Conservation (phyloP, 495 filamentous ascomycete species). For the Penicillium desertorum region DNA sequence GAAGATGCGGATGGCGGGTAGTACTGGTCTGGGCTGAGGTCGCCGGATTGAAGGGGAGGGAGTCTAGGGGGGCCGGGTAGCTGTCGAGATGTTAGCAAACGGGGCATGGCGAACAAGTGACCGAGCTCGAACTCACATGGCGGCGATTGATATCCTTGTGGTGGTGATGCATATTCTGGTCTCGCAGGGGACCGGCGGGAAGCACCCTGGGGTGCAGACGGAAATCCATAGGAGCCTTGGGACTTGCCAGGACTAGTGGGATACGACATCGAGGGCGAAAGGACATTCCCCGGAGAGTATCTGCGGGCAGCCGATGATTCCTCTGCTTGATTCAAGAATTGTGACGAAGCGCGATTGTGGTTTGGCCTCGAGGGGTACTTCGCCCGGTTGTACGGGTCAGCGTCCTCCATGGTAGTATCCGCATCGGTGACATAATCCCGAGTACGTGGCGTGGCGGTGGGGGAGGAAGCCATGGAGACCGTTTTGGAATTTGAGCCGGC, state of each 20-base stretch:
- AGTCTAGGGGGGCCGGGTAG: constrained; percentile 50
- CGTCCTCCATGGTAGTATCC: constrained; percentile 91
- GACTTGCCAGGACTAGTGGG: constrained; percentile 57
- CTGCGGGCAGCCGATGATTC: constrained; percentile 81
- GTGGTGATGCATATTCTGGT: constrained; percentile 56
- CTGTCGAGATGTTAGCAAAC: constrained; percentile 21
- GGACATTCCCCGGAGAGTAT: constrained; percentile 91
- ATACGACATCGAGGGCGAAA: constrained; percentile 62
- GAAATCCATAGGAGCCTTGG: constrained; percentile 49
- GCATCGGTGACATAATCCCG: constrained; percentile 69
- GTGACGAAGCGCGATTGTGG: constrained; percentile 60
- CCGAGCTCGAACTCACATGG: constrained; percentile 46
- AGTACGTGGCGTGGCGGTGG: constrained; percentile 62
- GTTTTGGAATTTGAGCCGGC: constrained; percentile 55
- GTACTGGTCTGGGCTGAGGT: constrained; percentile 60
- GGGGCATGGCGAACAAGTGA: background rate
- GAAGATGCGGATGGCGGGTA: constrained; percentile 69
- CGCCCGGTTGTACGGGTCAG: constrained; percentile 75
- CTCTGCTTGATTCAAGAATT: constrained; percentile 64
- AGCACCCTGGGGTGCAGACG: constrained; percentile 34
- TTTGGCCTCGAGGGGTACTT: constrained; percentile 74
- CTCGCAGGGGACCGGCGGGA: constrained; percentile 60
- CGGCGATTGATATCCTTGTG: constrained; percentile 65
- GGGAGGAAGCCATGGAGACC: constrained; percentile 61
- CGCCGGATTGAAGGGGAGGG: constrained; percentile 68